Base-by-base conservation (phyloP, 768 basidiomycete genomes). In the Cantharellus cinnabarinus region DNA sequence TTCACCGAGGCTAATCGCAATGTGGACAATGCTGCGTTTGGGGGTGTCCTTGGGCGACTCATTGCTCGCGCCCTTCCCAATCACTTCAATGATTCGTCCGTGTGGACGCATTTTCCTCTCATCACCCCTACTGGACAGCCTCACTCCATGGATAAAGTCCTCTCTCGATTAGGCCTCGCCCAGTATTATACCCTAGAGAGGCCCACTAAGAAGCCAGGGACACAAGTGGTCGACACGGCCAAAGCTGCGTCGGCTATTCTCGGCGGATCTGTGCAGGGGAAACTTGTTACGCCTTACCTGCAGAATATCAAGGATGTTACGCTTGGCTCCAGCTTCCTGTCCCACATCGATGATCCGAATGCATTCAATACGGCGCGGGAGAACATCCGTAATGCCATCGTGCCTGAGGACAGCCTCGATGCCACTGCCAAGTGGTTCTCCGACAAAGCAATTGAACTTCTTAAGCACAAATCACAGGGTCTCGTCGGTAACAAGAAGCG, bases 91-190 rank as follows among this genome's bases (percentile, higher is more conserved):
- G 75, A 77, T 60, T 79, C 83, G 67, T 85, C 82, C 61, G 71
- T 78, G 52, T 89, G 85, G 66, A 80, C 87, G 2, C 88, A 85
- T 78, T 89, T 89, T 81, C 84, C 88, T 20, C 73, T 89, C 50
- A 82, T 89, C 80, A 84, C 82, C 0, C 88, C 87, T 2, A 71
- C 52, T 54, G 52, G 52, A 7, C 52, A 54, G 52, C 10, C 10
- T 7, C 35, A 75, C 0, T 67, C 79, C 2, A 88, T 89, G 85
- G 70, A 77, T 60, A 69, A 65, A 1, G 67, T 80, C 66, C 70
- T 89, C 58, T 72, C 67, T 56, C 76, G 84, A 38, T 65, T 88
- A 41, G 75, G 76, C 48, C 70, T 77, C 35, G 60, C 71, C 14
- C 71, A 77, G 35, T 69, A 76, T 52, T 89, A 89, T 63, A 74